phyloP scores from a whole-genome alignment of 306 rosid genomes.

The Sphenostylis stenocarpa region DNA sequence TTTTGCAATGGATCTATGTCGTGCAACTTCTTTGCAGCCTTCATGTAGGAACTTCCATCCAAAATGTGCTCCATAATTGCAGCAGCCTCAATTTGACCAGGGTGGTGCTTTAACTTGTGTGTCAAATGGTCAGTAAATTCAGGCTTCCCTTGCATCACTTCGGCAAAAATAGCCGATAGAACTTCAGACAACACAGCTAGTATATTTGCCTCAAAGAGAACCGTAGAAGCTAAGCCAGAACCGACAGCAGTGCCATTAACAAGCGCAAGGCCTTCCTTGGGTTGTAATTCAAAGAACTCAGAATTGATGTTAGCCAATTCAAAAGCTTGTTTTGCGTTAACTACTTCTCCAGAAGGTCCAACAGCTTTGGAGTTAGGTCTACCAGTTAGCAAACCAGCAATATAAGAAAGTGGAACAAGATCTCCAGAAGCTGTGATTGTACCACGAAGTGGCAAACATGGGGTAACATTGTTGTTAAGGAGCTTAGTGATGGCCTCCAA shows the following conservation, averaged over 20 bases:
- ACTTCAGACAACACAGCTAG: conserved; percentile 65
- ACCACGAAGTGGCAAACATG: conserved; percentile 84
- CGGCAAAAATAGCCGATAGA: conserved; percentile 76
- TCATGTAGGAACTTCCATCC: conserved; percentile 83
- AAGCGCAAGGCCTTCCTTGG: conserved; percentile 91
- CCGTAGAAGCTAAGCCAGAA: conserved; percentile 78
- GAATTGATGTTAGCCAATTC: conserved; percentile 52
- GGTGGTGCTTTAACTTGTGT: conserved; percentile 87
- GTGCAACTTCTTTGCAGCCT: conserved; percentile 68
- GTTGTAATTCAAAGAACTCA: conserved; percentile 79
- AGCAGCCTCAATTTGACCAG: conserved; percentile 95
- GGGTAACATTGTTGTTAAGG: conserved; percentile 73
- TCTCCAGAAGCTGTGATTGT: conserved; percentile 88
- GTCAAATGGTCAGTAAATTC: conserved; percentile 90
- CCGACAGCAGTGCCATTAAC: conserved; percentile 95
- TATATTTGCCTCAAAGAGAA: conserved; percentile 75
- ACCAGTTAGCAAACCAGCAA: conserved; percentile 78
- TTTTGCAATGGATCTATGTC: conserved; percentile 80
- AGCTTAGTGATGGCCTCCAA: conserved; percentile 75
- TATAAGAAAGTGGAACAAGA: conserved; percentile 86
- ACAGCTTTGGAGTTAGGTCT: conserved; percentile 69
- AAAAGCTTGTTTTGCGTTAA: conserved; percentile 65
- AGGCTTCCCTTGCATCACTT: conserved; percentile 92
- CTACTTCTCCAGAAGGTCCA: conserved; percentile 62
- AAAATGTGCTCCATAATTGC: conserved; percentile 93